These are phyloP conservation scores for Kodamaea ohmeri DNA, from an alignment of 1,139 yeast species.

Conservation along the genomic window DNA sequence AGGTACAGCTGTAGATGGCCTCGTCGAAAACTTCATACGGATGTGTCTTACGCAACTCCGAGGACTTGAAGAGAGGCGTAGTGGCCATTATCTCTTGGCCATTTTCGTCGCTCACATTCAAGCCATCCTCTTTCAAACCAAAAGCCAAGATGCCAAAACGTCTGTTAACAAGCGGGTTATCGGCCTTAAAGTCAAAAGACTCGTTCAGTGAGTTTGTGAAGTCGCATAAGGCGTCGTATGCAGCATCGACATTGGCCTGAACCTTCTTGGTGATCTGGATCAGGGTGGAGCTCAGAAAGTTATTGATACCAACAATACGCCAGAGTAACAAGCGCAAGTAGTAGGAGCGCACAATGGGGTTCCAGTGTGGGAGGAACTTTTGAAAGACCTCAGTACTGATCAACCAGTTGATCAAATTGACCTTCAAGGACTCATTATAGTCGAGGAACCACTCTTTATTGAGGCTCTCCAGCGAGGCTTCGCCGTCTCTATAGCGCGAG, in stretches of 20 bases:
- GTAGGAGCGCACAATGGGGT: constrained; percentile 69
- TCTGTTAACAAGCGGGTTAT: constrained; percentile 52
- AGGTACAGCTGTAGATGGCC: constrained; percentile 60
- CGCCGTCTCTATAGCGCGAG: constrained; percentile 10
- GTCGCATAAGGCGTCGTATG: constrained; percentile 23
- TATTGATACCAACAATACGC: constrained; percentile 56
- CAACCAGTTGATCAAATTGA: constrained; percentile 54
- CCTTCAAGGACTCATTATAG: constrained; percentile 38
- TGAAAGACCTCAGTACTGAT: constrained; percentile 49
- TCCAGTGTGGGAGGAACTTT: constrained; percentile 71
- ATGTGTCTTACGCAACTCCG: constrained; percentile 48
- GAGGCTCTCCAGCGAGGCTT: neutral
- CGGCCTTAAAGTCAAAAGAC: constrained; percentile 35
- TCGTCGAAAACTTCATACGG: constrained; percentile 78
- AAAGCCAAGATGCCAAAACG: constrained; percentile 45
- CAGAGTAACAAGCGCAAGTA: constrained; percentile 67
- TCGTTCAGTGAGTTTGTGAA: constrained; percentile 11
- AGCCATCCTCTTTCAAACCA: constrained; percentile 30
- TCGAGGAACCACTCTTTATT: constrained; percentile 34
- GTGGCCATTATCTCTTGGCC: constrained; percentile 15
- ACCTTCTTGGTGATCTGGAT: constrained; percentile 32
- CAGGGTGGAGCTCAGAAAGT: constrained; percentile 36
- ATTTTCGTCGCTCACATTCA: constrained; percentile 17
- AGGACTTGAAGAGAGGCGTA: constrained; percentile 21
- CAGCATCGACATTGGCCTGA: constrained; percentile 28